Conservation (phyloP, 2,329 filamentous ascomycete species). For the Aspergillus candidus region DNA sequence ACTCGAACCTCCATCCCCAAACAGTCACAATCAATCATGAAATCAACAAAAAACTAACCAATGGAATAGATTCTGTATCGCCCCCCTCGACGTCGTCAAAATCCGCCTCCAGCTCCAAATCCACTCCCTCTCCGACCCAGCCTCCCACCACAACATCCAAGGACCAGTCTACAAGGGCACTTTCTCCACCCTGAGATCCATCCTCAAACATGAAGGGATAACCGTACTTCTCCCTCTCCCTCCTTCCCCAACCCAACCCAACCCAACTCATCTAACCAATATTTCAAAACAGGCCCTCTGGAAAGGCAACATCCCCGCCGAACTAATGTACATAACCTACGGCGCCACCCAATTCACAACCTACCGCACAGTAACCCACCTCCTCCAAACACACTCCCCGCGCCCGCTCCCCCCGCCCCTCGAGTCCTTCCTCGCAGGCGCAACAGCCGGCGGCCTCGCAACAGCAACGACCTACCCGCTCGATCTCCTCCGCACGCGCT, state of each 20-base stretch:
- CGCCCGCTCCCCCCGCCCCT: slow-evolving; percentile 56
- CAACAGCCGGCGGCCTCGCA: slow-evolving; percentile 71
- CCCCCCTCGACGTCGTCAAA: slow-evolving; percentile 95
- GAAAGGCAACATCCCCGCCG: slow-evolving; percentile 97
- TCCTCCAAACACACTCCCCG: slow-evolving; percentile 52
- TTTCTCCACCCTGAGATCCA: slow-evolving; percentile 66
- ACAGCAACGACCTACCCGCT: slow-evolving; percentile 86
- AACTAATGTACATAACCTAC: slow-evolving; percentile 90
- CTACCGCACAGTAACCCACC: slow-evolving; percentile 69
- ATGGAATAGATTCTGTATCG: slow-evolving; percentile 70
- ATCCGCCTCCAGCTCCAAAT: slow-evolving; percentile 93
- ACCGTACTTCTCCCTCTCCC: slow-evolving; percentile 40
- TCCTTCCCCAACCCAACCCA: neutral
- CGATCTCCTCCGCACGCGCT: slow-evolving; percentile 86
- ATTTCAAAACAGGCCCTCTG: slow-evolving; percentile 57
- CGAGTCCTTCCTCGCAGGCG: slow-evolving; percentile 78
- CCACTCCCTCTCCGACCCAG: slow-evolving; percentile 71
- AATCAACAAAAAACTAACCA: slow-evolving; percentile 1
- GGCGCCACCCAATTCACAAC: slow-evolving; percentile 82
- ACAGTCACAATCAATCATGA: neutral
- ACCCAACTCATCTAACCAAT: slow-evolving; percentile 1
- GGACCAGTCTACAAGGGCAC: slow-evolving; percentile 63
- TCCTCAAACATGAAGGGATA: slow-evolving; percentile 73
- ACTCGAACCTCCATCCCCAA: neutral
- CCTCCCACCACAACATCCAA: slow-evolving; percentile 47